Percentiles rank a stretch among this genome's conserved stretches.
These are phyloP conservation scores for Antitrichia curtipendula DNA, from an alignment of 225 moss, liverwort and hornwort genomes.

Conservation along the genomic window DNA sequence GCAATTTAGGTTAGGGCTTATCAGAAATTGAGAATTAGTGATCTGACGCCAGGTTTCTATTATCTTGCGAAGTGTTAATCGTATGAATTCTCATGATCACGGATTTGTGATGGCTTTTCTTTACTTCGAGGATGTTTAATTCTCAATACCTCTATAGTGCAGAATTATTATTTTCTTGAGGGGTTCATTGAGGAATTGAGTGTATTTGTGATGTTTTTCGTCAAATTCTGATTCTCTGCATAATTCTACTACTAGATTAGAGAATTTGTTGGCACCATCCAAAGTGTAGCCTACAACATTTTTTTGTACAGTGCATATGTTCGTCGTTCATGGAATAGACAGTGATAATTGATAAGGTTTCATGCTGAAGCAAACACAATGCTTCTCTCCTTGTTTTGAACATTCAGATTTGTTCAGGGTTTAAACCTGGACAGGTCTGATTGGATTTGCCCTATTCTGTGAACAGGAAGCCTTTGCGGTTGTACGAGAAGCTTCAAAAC, in stretches of 20 bases:
- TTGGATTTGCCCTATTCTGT: not conserved
- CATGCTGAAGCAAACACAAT: not conserved
- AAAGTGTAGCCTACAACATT: not conserved
- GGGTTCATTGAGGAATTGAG: not conserved
- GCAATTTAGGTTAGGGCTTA: not conserved
- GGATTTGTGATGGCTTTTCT: not conserved
- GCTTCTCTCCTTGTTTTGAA: not conserved
- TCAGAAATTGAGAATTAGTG: not conserved
- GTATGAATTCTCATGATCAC: not conserved
- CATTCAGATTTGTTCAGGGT: not conserved
- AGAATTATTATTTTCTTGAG: not conserved
- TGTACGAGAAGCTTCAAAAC: conserved; percentile 71
- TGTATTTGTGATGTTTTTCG: not conserved
- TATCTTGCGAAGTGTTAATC: not conserved
- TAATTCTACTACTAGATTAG: not conserved
- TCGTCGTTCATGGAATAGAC: not conserved
- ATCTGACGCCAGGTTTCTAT: not conserved
- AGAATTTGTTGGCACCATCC: not conserved
- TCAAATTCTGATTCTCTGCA: not conserved
- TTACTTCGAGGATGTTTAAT: not conserved
- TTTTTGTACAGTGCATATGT: not conserved
- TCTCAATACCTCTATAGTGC: not conserved
- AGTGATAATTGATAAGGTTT: not conserved
- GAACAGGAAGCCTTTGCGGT: conserved; percentile 75
- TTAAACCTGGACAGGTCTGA: not conserved